A percentile compares a stretch with the other conserved stretches of the same genome.
phyloP scores from a whole-genome alignment of 768 basidiomycete species.

The Russula lepida region DNA sequence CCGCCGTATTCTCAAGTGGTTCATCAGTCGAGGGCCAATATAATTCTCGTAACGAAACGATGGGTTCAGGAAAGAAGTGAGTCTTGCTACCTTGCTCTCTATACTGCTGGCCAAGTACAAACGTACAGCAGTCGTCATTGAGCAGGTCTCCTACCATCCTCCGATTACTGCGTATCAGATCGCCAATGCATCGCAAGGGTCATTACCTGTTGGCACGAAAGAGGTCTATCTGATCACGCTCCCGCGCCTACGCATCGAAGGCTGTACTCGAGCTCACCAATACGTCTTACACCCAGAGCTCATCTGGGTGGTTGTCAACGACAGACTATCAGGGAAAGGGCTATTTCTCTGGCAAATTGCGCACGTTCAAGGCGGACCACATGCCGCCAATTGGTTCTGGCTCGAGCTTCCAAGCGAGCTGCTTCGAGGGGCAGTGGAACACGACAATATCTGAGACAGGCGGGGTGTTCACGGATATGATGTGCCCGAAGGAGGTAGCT shows the following conservation, averaged over 20 bases:
- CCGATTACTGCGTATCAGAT: conserved; percentile 85
- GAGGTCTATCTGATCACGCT: conserved; percentile 87
- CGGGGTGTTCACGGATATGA: conserved; percentile 69
- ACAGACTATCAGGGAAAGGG: conserved; percentile 91
- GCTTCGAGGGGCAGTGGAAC: conserved; percentile 80
- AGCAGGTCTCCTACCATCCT: conserved; percentile 96
- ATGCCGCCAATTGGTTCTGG: conserved; percentile 32
- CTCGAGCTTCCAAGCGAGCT: conserved; percentile 26
- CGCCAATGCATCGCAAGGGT: conserved; percentile 67
- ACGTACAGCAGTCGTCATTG: conserved; percentile 74
- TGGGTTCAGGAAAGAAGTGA: conserved; percentile 97
- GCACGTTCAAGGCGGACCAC: conserved; percentile 83
- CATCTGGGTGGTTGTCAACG: conserved; percentile 50
- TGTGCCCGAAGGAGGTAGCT: conserved; percentile 59
- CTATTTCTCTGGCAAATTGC: conserved; percentile 89
- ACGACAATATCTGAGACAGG: conserved; percentile 43
- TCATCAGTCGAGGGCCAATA: conserved; percentile 96
- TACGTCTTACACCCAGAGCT: conserved; percentile 64
- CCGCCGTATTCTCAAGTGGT: conserved; percentile 86
- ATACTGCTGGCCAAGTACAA: conserved; percentile 56
- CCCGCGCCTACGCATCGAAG: conserved; percentile 87
- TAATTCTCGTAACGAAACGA: conserved; percentile 87
- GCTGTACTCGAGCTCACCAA: conserved; percentile 91
- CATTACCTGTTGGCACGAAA: conserved; percentile 43
- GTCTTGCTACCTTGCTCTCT: conserved; percentile 22